A percentile compares a stretch with the other conserved stretches of the same genome.
These are phyloP conservation scores for Musa schizocarpa DNA, from an alignment of 176 grass and related monocot genomes.

Conservation along the genomic window DNA sequence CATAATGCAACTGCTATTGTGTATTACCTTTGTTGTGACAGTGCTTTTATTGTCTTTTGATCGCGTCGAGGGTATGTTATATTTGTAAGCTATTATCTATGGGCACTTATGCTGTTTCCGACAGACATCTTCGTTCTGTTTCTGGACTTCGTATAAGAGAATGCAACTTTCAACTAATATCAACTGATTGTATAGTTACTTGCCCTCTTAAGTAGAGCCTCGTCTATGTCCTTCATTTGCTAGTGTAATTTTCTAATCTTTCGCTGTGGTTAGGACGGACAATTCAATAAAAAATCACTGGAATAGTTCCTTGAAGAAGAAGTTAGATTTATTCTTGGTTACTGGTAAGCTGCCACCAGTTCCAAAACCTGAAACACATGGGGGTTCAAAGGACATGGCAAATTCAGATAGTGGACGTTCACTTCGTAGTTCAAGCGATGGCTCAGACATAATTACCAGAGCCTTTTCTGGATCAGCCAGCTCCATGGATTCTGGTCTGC, in stretches of 20 bases:
- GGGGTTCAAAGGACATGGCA: constrained; percentile 39
- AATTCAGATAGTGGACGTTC: constrained; percentile 2
- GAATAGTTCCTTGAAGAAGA: constrained; percentile 98
- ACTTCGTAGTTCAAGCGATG: constrained; percentile 37
- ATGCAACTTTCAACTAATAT: no score
- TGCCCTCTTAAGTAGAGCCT: no score
- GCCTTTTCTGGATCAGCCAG: constrained; percentile 24
- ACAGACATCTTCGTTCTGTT: no score
- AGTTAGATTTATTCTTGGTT: constrained; percentile 44
- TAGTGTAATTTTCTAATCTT: neutral
- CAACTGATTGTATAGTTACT: no score
- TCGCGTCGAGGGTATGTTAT: no score
- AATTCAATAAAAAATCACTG: constrained; percentile 99
- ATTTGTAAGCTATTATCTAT: no score
- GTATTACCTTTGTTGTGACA: no score
- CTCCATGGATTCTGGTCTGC: constrained; percentile 24
- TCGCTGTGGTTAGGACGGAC: constrained; percentile 61
- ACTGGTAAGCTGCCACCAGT: constrained; percentile 29
- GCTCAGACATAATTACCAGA: constrained; percentile 21
- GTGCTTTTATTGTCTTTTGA: no score
- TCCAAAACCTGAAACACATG: constrained; percentile 24
- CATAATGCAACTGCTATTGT: no score
- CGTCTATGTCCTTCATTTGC: no score
- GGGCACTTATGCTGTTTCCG: no score
- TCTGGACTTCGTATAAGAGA: no score